phyloP scores from a whole-genome alignment of 805 yeast species.

The Kuraishia molischiana region DNA sequence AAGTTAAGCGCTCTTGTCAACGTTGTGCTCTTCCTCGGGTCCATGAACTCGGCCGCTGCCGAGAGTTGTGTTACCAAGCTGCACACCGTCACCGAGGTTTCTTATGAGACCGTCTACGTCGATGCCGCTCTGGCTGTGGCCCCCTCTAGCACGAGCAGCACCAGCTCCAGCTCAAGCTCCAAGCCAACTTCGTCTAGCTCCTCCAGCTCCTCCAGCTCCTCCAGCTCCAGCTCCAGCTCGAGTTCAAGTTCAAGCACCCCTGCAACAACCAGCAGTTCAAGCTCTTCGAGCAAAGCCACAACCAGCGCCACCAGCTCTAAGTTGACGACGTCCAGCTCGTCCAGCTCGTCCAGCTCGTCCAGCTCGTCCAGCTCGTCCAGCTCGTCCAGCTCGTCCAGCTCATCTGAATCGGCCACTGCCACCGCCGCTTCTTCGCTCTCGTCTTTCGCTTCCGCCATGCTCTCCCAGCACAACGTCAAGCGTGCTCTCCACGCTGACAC shows the following conservation, averaged over 20 bases:
- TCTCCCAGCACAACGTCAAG: conserved; percentile 51
- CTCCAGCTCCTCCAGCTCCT: neutral
- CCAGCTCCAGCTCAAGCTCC: neutral
- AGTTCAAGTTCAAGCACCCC: neutral
- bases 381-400: conserved; percentile 8
- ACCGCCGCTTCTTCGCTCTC: conserved; percentile 9
- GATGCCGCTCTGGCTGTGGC: neutral
- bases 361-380: conserved; percentile 10
- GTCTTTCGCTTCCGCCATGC: conserved; percentile 21
- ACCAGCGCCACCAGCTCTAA: neutral
- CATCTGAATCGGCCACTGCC: conserved; percentile 10
- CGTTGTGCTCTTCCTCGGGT: neutral
- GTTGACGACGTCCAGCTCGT: conserved; percentile 4
- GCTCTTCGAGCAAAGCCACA: neutral
- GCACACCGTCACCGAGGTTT: neutral
- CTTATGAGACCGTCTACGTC: neutral
- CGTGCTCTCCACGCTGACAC: conserved; percentile 44
- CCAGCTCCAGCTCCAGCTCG: conserved; percentile 1
- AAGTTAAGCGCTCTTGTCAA: neutral
- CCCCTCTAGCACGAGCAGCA: neutral
- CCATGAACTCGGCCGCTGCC: neutral
- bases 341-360: conserved; percentile 8
- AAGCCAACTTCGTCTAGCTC: neutral
- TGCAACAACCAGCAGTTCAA: conserved; percentile 3
- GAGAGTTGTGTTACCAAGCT: neutral